Evolutionary conservation across 441 rosid species (phyloP).

Genomic region (Gossypium aridum): DNA sequence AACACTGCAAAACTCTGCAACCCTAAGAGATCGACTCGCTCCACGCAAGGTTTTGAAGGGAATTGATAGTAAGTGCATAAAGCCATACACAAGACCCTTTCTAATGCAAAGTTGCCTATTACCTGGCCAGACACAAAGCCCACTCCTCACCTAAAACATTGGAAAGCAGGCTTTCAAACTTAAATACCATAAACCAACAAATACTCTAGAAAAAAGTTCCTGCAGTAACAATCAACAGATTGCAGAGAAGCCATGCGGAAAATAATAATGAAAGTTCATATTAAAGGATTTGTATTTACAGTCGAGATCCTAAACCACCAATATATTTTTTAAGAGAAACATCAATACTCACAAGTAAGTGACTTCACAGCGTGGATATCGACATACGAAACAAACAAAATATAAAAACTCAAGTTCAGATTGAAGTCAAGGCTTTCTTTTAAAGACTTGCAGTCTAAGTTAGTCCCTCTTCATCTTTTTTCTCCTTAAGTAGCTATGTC

Average conservation of each 20-base stretch:
- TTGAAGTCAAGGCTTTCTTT: not conserved
- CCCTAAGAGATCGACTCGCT: slow-evolving; percentile 80
- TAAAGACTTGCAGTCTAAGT: not conserved
- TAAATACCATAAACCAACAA: not conserved
- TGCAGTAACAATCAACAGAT: not conserved
- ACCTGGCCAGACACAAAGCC: slow-evolving; percentile 74
- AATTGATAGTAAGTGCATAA: slow-evolving; percentile 60
- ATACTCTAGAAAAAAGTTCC: not conserved
- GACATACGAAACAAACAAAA: not conserved
- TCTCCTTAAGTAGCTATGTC: not conserved
- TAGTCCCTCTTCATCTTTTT: not conserved
- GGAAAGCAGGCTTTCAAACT: slow-evolving; percentile 9
- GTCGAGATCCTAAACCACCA: not conserved
- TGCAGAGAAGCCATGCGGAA: not conserved
- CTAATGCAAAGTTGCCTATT: slow-evolving; percentile 71
- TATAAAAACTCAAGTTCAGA: not conserved
- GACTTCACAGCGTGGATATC: not conserved
- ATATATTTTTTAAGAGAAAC: not conserved
- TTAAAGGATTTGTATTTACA: not conserved
- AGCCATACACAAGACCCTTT: slow-evolving; percentile 76
- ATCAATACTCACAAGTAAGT: not conserved
- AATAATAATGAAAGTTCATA: not conserved
- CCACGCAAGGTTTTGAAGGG: slow-evolving; percentile 87
- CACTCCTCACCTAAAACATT: slow-evolving; percentile 44
- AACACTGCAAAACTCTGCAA: slow-evolving; percentile 83